Evolutionary conservation across 2,329 filamentous ascomycete species (phyloP), one percentile per base, ranked within the genome.

Genomic region (Ceratocystis huliohia): DNA sequence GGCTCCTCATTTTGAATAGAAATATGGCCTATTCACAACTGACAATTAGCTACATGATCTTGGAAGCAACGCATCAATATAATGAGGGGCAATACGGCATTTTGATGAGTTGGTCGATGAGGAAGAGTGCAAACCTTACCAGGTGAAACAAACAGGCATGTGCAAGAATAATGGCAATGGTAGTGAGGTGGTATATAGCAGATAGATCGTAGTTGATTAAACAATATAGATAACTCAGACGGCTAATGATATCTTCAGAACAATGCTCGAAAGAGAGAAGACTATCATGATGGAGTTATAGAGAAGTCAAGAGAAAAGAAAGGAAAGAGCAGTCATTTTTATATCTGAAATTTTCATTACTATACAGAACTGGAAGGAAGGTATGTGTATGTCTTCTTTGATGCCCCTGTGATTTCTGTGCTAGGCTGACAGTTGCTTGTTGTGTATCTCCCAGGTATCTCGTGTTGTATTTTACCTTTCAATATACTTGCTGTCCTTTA

Each of bases 321-420:
- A 25, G 28, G 48, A n/a, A 33, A 65, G 56, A 59, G 4, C 46
- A 28, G 37, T 33, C 30, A 17, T 37, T 5, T 61, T 61, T 61
- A 66, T 50, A 66, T 61, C 57, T 28, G 48, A 56, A 33, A 22
- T 33, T 57, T 28, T 59, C 57, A 61, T 37, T 1, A 61, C 5
- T 59, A 20, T 33, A 50, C 59, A 10, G 44, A 62, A 62, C 15
- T 41, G 45, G 17, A 66, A 48, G 30, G 15, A 61, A 44, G 22
- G 8, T 6, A 61, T 53, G 7, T 25, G 33, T 20, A 15, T 22
- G 37, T 10, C 37, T 37, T 8, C 20, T n/a, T 22, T 22, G 61
- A 28, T 46, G 57, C 17, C 57, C 44, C 61, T 37, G 44, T 53
- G 22, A 10, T 20, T n/a, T 20, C 45, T 20, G 20, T 20, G 45